Conservation (phyloP, 2,329 filamentous ascomycete species). For the Chaetothyriales sp. region DNA sequence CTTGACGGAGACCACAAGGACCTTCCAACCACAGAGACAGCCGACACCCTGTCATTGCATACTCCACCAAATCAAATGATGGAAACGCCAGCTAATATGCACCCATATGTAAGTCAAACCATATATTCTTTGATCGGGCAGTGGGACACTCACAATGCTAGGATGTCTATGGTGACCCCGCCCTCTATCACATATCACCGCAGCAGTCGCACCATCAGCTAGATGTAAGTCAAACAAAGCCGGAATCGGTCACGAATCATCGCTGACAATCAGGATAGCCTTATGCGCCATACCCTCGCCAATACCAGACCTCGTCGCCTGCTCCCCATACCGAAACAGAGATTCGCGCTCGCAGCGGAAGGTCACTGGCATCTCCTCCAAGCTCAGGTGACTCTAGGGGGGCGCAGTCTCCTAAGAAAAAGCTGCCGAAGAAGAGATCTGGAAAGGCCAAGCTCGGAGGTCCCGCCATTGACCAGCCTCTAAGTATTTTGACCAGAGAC, state of each 20-base stretch:
- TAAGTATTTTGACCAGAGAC: conserved; percentile 57
- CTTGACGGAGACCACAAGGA: conserved; percentile 10
- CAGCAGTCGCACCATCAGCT: conserved; percentile 11
- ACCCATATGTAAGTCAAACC: conserved; percentile 13
- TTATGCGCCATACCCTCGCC: neutral
- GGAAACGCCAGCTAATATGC: conserved; percentile 2
- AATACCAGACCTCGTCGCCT: conserved; percentile 5
- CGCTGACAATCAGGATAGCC: conserved; percentile 9
- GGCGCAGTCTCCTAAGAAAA: conserved; percentile 24
- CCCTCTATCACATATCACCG: conserved; percentile 12
- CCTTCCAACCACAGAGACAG: conserved; percentile 2
- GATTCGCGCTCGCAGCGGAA: conserved; percentile 16
- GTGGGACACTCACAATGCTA: conserved; percentile 7
- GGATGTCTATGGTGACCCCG: conserved; percentile 15
- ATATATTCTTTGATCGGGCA: neutral
- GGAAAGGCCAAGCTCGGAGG: conserved; percentile 11
- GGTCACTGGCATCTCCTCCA: conserved; percentile 14
- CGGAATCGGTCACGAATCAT: neutral
- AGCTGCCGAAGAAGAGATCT: conserved; percentile 14
- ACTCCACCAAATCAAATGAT: conserved; percentile 9
- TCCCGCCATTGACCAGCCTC: conserved; percentile 43
- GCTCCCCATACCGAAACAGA: conserved; percentile 3
- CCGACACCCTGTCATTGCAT: conserved; percentile 7
- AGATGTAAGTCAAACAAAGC: conserved; percentile 8
- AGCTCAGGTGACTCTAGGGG: conserved; percentile 19